Evolutionary conservation across 2,329 filamentous ascomycete genomes (phyloP), one percentile per base, ranked within the genome.

Genomic region (Niveomyces coronatus): DNA sequence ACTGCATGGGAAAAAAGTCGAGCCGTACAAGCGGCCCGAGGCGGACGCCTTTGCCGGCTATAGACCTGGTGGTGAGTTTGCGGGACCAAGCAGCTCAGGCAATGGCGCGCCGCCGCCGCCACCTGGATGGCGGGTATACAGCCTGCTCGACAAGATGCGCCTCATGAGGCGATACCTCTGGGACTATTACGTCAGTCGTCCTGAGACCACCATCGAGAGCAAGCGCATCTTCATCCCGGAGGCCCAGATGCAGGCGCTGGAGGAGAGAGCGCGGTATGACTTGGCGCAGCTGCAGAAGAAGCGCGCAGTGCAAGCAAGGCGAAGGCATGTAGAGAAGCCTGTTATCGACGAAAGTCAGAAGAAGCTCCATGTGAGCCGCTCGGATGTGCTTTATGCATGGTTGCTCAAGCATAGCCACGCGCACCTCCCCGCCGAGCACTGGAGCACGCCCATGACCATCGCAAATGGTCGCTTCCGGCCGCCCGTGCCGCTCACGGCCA

Each of bases 351-450:
- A n/a, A n/a, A 27, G 15, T 15, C 9, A 18, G 14, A 28, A 22
- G 17, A 10, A 19, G 5, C 24, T 28, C 0, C 29, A 19, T 22
- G 24, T 36, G 23, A 36, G 34, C 13, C 34, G 34, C 8, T 36
- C 34, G 13, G 34, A 36, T 15, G 34, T 36, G 34, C 23, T 36
- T 8, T 36, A 36, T 18, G 34, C 34, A 6, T 36, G 34, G 34
- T 26, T 36, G 17, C 34, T 36, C 17, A 36, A 36, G 17, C 34
- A 36, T 10, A 36, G 34, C 17, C 34, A 36, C 24, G 34, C 34
- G 24, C 23, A 36, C 24, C 24, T 36, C 13, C 4, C 34, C 7
- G 23, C 34, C 2, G 23, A 19, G 16, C 34, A 36, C n/a, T 18
- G 17, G 9, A 36, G 34, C 34, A 36, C 34, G 2, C 23, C 34